Percentiles rank a stretch among this genome's conserved stretches.
phyloP scores from a whole-genome alignment of 306 rosid species.

The Heteromeles arbutifolia region DNA sequence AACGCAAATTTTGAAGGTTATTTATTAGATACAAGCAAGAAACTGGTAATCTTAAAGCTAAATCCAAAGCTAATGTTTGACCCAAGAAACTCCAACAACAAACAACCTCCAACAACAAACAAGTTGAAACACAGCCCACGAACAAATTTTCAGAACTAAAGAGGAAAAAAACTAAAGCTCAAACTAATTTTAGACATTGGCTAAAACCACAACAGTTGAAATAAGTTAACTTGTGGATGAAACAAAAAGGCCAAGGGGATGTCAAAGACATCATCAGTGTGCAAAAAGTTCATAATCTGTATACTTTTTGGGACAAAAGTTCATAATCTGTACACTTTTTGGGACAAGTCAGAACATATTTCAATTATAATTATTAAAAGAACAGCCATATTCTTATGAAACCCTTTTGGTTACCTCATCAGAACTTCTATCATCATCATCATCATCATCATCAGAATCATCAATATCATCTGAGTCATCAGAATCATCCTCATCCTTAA shows the following conservation, averaged over 20 bases:
- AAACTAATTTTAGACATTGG: not conserved
- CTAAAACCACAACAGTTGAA: not conserved
- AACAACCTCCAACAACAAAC: not conserved
- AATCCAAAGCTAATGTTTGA: not conserved
- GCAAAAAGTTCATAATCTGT: not conserved
- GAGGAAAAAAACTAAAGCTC: not conserved
- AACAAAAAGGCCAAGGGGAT: not conserved
- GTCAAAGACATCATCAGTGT: not conserved
- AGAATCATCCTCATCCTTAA: constrained; percentile 41
- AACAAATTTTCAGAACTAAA: not conserved
- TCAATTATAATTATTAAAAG: not conserved
- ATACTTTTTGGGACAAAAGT: not conserved
- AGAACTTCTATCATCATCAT: not conserved
- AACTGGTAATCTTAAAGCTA: not conserved
- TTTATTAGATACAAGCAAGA: not conserved
- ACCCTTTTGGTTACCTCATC: not conserved
- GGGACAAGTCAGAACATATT: not conserved
- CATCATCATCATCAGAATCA: constrained; percentile 23
- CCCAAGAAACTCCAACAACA: not conserved
- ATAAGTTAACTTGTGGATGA: not conserved
- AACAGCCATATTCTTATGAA: not conserved
- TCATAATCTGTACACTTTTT: not conserved
- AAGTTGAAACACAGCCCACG: not conserved
- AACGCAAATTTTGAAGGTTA: not conserved
- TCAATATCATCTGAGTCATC: constrained; percentile 24